Conservation (phyloP, 306 rosid genomes). For the Mucuna pruriens region DNA sequence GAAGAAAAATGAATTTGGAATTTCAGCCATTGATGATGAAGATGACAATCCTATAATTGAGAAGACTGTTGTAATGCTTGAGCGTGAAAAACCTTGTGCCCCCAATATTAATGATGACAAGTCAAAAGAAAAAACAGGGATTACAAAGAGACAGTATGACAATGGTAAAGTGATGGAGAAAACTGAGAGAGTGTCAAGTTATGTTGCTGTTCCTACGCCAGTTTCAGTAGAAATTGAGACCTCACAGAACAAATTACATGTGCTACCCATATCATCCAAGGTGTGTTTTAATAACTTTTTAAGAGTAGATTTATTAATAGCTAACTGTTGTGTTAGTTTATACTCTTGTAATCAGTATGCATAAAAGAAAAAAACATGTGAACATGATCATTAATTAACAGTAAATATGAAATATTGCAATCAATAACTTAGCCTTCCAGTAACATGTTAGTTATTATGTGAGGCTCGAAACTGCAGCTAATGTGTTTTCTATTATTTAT, state of each 20-base stretch:
- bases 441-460: not conserved
- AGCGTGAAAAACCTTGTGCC: constrained; percentile 58
- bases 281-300: constrained; percentile 55
- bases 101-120: constrained; percentile 30
- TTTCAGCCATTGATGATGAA: constrained; percentile 42
- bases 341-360: constrained; percentile 11
- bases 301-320: too few relatives aligned
- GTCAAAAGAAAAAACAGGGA: constrained; percentile 39
- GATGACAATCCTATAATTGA: constrained; percentile 75
- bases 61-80: constrained; percentile 79
- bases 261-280: constrained; percentile 53
- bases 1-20: constrained; percentile 47
- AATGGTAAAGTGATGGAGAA: constrained; percentile 45
- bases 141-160: constrained; percentile 34
- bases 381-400: not conserved
- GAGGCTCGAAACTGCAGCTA: constrained; percentile 23
- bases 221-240: constrained; percentile 49
- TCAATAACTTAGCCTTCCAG: not conserved
- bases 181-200: constrained; percentile 42
- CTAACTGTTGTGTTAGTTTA: constrained; percentile 5
- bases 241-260: constrained; percentile 41
- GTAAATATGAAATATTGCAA: constrained; percentile 15
- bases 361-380: not conserved
- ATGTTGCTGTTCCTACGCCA: constrained; percentile 47
- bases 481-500: not conserved